Base-by-base conservation (phyloP, 192 early-diverging fungal species). In the Entophlyctis luteolus region DNA sequence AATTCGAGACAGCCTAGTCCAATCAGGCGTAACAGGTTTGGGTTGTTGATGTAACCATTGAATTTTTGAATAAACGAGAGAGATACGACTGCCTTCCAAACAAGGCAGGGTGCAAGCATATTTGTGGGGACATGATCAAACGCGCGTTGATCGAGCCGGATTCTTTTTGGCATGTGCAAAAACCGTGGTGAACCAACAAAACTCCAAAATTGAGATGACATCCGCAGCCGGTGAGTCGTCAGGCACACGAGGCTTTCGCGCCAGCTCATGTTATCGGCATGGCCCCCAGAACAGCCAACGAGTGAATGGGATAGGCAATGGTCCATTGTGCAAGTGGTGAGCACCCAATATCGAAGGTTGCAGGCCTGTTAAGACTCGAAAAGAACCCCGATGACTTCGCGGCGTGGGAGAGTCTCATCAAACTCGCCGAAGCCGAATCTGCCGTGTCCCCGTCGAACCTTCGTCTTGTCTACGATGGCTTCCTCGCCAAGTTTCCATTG, bases 371-470 rank as follows among this genome's bases (percentile, higher is more conserved):
- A 34, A 4, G 35, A 33, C 56, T 38, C 46, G 16, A 56, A 31
- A 37, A 76, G 65, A 82, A 81, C 65, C 83, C 84, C 14, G 79
- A 86, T 42, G 87, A 90, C 55, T 90, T 89, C 72, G 59, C 69
- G n/a, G 74, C 84, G 2, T 90, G 89, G 89, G 89, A 90, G 67
- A 72, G 75, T 32, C 75, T 89, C 18, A 78, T 90, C 65, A 69
- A 79, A 2, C 46, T 86, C 20, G 84, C 80, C 0, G 87, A 90
- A 59, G 56, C 70, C 14, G 70, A 76, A 28, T 65, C 86, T 38
- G 79, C 70, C 1, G 65, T 76, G 12, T 71, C 78, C 22, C 66
- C 77, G 14, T 32, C 65, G 27, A 83, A 79, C 50, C 69, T 89
- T 23, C 68, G 82, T 14, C 62, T 57, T 5, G 83, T 85, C 2